These are phyloP conservation scores for Ambrosiella beaveri DNA, from an alignment of 2,329 filamentous ascomycete genomes.

Conservation along the genomic window DNA sequence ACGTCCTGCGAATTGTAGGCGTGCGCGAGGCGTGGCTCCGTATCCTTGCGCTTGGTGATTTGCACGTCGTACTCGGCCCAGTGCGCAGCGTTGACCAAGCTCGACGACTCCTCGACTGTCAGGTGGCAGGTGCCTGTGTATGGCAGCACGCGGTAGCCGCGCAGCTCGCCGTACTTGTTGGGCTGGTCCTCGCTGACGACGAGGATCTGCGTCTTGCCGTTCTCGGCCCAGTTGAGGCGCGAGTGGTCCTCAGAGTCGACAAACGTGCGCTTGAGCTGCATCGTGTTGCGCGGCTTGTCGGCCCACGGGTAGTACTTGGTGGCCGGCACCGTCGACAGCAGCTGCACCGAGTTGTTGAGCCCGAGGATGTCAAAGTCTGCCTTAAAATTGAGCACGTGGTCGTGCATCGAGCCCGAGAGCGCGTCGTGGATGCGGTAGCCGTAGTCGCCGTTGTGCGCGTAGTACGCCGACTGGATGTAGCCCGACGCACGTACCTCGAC, in stretches of 20 bases:
- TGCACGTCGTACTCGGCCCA: slow-evolving; percentile 31
- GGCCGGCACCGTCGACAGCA: slow-evolving; percentile 19
- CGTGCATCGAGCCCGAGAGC: slow-evolving; percentile 22
- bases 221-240: slow-evolving; percentile 23
- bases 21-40: slow-evolving; percentile 17
- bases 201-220: slow-evolving; percentile 26
- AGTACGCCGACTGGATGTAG: slow-evolving; percentile 22
- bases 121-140: slow-evolving; percentile 23
- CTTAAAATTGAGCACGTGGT: slow-evolving; percentile 25
- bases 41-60: slow-evolving; percentile 29
- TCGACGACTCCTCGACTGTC: slow-evolving; percentile 26
- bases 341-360: slow-evolving; percentile 21
- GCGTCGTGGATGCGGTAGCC: slow-evolving; percentile 21
- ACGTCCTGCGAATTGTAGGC: slow-evolving; percentile 24
- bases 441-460: slow-evolving; percentile 20
- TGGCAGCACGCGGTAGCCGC: slow-evolving; percentile 28
- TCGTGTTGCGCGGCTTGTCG: slow-evolving; percentile 21
- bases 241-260: slow-evolving; percentile 17
- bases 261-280: slow-evolving; percentile 18
- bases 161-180: slow-evolving; percentile 31
- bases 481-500: slow-evolving; percentile 24
- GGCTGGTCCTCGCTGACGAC: slow-evolving; percentile 28
- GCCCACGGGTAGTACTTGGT: slow-evolving; percentile 22
- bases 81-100: slow-evolving; percentile 21
- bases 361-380: slow-evolving; percentile 24